A percentile compares a stretch with the other conserved stretches of the same genome.
Conservation (phyloP, 768 basidiomycete species). For the Hysterangium stoloniferum region DNA sequence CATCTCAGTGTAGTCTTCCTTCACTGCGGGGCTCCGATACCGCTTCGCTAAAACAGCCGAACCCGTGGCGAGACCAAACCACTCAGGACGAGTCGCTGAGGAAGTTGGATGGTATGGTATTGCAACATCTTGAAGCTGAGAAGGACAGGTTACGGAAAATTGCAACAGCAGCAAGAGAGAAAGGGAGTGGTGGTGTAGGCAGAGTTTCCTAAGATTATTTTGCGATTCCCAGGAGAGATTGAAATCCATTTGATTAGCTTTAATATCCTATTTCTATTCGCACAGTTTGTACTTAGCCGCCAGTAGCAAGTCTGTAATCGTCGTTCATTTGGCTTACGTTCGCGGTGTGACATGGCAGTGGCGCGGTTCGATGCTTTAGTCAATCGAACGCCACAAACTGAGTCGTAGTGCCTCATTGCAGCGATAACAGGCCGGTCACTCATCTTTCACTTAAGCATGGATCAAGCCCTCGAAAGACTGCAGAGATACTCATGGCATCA, state of each 20-base stretch:
- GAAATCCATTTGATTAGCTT: not conserved
- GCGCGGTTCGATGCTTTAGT: not conserved
- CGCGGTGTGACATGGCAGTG: too few species aligned
- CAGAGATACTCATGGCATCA: constrained; percentile 75
- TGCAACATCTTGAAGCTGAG: constrained; percentile 79
- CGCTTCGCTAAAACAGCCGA: not conserved
- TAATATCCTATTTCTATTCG: not conserved
- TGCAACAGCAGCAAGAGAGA: constrained; percentile 28
- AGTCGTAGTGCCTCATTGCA: not conserved
- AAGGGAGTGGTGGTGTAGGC: too few species aligned
- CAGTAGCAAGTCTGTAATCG: not conserved
- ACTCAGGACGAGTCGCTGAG: constrained; percentile 41
- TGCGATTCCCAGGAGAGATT: not conserved
- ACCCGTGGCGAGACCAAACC: constrained; percentile 8
- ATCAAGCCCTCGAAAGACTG: constrained; percentile 10
- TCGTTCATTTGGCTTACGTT: too few species aligned
- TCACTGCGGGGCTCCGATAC: not conserved
- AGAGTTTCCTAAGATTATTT: constrained; percentile 1
- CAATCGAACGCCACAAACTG: not conserved
- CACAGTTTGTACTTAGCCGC: not conserved
- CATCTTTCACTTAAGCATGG: constrained; percentile 8
- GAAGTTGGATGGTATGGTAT: constrained; percentile 71
- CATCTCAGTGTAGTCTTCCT: constrained; percentile 4
- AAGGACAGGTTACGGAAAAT: constrained; percentile 74
- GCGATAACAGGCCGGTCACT: not conserved